Conservation (phyloP, 768 basidiomycete species). For the Pleurotus salmoneostramineus region DNA sequence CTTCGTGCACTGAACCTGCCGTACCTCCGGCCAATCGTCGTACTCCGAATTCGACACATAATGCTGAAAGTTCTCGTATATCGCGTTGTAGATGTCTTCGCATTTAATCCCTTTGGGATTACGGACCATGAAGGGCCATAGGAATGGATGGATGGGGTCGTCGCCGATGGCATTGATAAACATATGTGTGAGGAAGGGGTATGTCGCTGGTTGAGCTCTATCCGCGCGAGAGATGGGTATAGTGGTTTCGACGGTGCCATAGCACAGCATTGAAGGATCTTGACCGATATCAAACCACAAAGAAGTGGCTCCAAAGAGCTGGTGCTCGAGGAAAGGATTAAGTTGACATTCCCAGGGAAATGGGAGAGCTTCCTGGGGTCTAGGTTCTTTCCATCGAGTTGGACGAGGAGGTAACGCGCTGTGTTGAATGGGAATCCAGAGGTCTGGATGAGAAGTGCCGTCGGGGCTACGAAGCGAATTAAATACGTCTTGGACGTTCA, state of each 20-base stretch:
- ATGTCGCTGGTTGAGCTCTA: constrained; percentile 59
- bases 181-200: constrained; percentile 55
- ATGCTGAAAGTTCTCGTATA: constrained; percentile 41
- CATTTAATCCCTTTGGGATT: constrained; percentile 45
- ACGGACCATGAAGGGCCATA: constrained; percentile 52
- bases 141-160: constrained; percentile 42
- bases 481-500: constrained; percentile 29
- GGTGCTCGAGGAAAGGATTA: constrained; percentile 53
- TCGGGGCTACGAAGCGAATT: constrained; percentile 23
- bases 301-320: constrained; percentile 31
- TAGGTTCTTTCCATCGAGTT: constrained; percentile 37
- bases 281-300: constrained; percentile 46
- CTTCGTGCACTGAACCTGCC: constrained; percentile 25
- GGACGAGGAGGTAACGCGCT: constrained; percentile 49
- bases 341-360: constrained; percentile 50
- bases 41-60: constrained; percentile 30
- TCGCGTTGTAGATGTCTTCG: constrained; percentile 44
- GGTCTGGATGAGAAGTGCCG: constrained; percentile 34
- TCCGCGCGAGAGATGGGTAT: constrained; percentile 31
- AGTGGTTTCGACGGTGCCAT: constrained; percentile 22
- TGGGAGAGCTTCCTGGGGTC: constrained; percentile 30
- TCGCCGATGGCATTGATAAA: constrained; percentile 50
- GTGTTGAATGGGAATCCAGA: constrained; percentile 44
- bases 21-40: constrained; percentile 26
- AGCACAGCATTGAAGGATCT: constrained; percentile 19